Evolutionary conservation across 2,329 filamentous ascomycete genomes (phyloP).

Genomic region (Meredithiella fracta): DNA sequence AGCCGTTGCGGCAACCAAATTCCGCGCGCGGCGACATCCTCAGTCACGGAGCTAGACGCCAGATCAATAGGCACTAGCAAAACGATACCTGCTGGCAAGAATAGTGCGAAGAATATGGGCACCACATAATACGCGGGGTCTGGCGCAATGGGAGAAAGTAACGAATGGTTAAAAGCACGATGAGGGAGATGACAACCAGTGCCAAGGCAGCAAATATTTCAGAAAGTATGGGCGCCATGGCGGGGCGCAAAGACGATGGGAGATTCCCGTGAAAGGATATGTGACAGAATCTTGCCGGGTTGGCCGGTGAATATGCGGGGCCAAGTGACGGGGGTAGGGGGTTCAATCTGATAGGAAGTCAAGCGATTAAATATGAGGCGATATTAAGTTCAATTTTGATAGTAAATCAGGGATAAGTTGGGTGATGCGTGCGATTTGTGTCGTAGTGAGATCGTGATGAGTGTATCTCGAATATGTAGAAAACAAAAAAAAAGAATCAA

Average conservation of each 20-base stretch:
- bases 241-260: neutral
- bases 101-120: constrained; percentile 90
- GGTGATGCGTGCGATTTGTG: too few species aligned
- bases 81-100: constrained; percentile 78
- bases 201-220: constrained; percentile 60
- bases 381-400: too few species aligned
- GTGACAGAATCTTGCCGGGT: too few species aligned
- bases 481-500: too few species aligned
- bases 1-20: constrained; percentile 73
- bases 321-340: neutral
- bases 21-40: constrained; percentile 54
- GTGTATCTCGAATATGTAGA: too few species aligned
- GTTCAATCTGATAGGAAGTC: too few species aligned
- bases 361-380: too few species aligned
- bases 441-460: too few species aligned
- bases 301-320: neutral
- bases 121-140: constrained; percentile 82
- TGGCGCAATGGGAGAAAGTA: constrained; percentile 80
- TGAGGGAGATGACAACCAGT: constrained; percentile 54
- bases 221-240: constrained; percentile 54
- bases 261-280: neutral
- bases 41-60: constrained; percentile 62
- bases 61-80: constrained; percentile 91
- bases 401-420: too few species aligned
- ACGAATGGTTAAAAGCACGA: constrained; percentile 71